Base-by-base conservation (phyloP, 1,139 yeast genomes). In the Suhomyces bokatorum region DNA sequence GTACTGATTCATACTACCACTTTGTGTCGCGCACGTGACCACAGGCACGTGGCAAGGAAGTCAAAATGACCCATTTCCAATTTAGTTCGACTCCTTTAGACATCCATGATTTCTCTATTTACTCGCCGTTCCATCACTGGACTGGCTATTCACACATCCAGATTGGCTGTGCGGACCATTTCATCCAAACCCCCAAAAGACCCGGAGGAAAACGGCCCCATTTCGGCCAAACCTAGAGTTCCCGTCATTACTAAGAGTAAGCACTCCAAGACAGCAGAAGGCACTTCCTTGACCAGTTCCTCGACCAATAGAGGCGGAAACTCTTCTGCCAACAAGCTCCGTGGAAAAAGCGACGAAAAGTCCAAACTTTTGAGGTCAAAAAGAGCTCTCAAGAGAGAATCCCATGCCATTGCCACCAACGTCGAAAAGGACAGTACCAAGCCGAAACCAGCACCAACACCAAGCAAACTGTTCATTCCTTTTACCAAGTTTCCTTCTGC, bases 401-500 rank as follows among this genome's bases (percentile, higher is more conserved):
- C 32, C 1, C 9, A 6, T 10, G 11, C 17, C 26, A 6, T 20
- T n/a, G 10, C 27, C 32, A 30, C 14, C 26, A 8, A 6, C 32
- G 8, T 9, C 13, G 30, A 13, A 29, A 37, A 31, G 24, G 42
- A 34, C 9, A 28, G 15, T n/a, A 27, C 13, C 16, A 22, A 34
- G 12, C 9, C 15, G 6, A 32, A 28, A 10, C 28, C 37, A 6
- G 30, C 28, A 9, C 2, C 20, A n/a, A 11, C 32, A n/a, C 14
- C 32, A 6, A 37, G 45, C 22, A 13, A 12, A 11, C 10, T 37
- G 17, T 63, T 57, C 45, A 53, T 68, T 16, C 59, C 70, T 1
- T 60, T 66, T 32, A 52, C 56, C 37, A 54, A 59, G 37, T 68
- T 69, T 42, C 74, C 74, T 11, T 57, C 58, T 43, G 64, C 64